Base-by-base conservation (phyloP, 805 yeast species). In the Kodamaea fukazawae region DNA sequence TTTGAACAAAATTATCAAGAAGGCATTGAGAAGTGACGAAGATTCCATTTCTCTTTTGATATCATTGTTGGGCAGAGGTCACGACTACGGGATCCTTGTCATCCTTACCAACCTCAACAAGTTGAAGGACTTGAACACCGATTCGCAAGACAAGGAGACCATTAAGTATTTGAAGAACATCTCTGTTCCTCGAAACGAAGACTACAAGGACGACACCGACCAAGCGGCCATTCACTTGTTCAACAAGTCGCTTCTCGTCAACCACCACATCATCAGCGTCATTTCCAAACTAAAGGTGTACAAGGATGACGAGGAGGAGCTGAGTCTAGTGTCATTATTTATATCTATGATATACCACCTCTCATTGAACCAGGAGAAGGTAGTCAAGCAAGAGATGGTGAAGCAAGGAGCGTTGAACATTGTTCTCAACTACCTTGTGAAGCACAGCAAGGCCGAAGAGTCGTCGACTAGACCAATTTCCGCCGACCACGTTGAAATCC, bases 401-500 rank as follows among this genome's bases (percentile, higher is more conserved):
- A 60, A 67, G 34, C 77, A 75, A 47, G 80, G 79, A 1, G 72
- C 69, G 0, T 43, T 75, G 29, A 65, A 58, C 31, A 45, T 70
- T 1, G 27, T 69, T 1, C 38, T 77, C 9, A 61, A 65, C 7
- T 76, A 60, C 35, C 55, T 78, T 23, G 51, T 70, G 12, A 52
- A 47, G 32, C 45, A 43, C 32, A 61, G 64, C 45, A 41, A 43
- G 1, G 50, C 64, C 12, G 51, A 47, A 4, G 60, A 68, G 3
- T 34, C 26, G 5, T 30, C 20, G n/a, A 32, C 43, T 14, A 41
- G 53, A 25, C 65, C 65, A 4, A 39, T 39, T 2, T 41, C 36
- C 10, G 25, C 43, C 0, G 51, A 48, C 3, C 49, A 50, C 3
- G 42, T 61, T 6, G 62, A 55, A 9, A 45, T 57, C 0, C 35